These are phyloP conservation scores for Apiotrichum gamsii DNA, from an alignment of 1,284 basidiomycete genomes.

Conservation along the genomic window DNA sequence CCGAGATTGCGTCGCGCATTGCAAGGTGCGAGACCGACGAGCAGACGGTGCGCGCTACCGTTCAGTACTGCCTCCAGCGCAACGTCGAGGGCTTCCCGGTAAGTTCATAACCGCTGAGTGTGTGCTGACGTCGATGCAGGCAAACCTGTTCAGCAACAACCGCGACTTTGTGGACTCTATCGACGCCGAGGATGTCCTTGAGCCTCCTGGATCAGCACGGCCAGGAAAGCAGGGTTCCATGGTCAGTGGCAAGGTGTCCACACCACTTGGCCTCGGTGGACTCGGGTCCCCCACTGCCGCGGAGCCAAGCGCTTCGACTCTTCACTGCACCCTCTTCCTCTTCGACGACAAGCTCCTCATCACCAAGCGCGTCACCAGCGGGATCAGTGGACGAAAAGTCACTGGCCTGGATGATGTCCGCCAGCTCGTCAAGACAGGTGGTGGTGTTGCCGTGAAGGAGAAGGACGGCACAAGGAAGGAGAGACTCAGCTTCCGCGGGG, in stretches of 20 bases:
- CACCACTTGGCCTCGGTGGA: conserved; percentile 50
- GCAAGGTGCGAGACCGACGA: conserved; percentile 89
- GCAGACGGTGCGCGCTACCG: conserved; percentile 78
- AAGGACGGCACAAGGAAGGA: conserved; percentile 56
- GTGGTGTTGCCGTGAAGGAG: conserved; percentile 42
- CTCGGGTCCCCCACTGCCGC: conserved; percentile 8
- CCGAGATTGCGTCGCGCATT: conserved; percentile 80
- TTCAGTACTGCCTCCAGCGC: conserved; percentile 77
- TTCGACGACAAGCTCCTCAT: conserved; percentile 94
- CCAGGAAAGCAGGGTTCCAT: conserved; percentile 40
- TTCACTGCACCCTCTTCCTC: conserved; percentile 85
- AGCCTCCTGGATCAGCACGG: conserved; percentile 21
- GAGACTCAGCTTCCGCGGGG: conserved; percentile 77
- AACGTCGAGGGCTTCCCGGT: conserved; percentile 85
- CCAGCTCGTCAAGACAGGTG: conserved; percentile 59
- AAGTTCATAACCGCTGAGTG: conserved; percentile 18
- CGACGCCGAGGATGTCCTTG: conserved; percentile 78
- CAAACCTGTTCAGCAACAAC: conserved; percentile 74
- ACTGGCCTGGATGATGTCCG: conserved; percentile 82
- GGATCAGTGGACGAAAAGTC: conserved; percentile 65
- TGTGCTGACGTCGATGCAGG: conserved; percentile 40
- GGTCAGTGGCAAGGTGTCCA: conserved; percentile 24
- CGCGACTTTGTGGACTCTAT: conserved; percentile 87
- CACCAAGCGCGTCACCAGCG: conserved; percentile 72
- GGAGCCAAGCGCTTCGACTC: conserved; percentile 21